Base-by-base conservation (phyloP, 495 filamentous ascomycete genomes). In the Jackrogersella minutella region DNA sequence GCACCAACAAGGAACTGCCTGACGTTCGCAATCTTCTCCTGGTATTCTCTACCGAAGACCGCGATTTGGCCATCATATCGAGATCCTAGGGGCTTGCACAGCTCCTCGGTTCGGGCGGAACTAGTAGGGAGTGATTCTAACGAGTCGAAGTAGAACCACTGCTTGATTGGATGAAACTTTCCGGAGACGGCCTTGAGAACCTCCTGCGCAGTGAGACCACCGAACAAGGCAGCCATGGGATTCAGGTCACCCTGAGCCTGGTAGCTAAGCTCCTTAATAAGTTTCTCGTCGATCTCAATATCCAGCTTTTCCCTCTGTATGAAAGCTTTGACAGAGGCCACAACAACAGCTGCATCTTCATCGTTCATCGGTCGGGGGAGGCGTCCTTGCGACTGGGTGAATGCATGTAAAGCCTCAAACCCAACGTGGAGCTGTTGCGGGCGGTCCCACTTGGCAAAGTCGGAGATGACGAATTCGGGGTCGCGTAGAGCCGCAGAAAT, bases 31-130 rank as follows among this genome's bases (percentile, higher is more conserved):
- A 99, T 81, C 82, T 96, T 97, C 34, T 97, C 91, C 74, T 98
- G 96, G 79, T 87, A 98, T 46, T 97, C 92, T 65, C 85, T 90
- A 50, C 96, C 96, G 67, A 97, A 97, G 1, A 99, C 96, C 7
- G 91, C 95, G 69, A 99, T 95, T 71, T 99, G 95, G 6, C 95
- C 96, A 76, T 98, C 96, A 72, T 99, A 98, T 49, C 96, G 90
- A 30, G 86, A 87, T 28, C 88, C 89, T 14, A 84, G 80, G 21
- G 95, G 95, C 72, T 90, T 88, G 84, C 95, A 98, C 44, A 86
- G 81, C 73, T 96, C 92, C 76, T 97, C 93, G 2, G 89, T 93
- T 58, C 96, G 89, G 52, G 82, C 80, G 21, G 78, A 80, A 4
- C 86, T 90, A 5, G 86, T 80, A 11, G 96, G 93, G 34, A 99